Base-by-base conservation (phyloP, 2,329 filamentous ascomycete genomes). In the Balansia obtecta region DNA sequence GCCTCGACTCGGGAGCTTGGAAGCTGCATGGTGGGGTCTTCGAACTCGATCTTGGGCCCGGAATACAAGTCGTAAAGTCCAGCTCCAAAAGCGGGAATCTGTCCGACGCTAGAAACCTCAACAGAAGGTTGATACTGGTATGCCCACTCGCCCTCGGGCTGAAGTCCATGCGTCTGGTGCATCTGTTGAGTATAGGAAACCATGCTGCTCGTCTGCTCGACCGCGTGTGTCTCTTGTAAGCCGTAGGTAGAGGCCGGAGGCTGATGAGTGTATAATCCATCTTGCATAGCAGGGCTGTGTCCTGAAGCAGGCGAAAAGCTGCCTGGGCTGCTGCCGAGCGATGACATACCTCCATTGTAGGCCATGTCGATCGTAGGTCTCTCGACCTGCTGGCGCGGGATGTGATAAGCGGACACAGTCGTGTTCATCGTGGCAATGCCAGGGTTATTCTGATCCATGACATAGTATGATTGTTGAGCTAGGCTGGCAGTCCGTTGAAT, bases 361-460 rank as follows among this genome's bases (percentile, higher is more conserved):
- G 76, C 67, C 20, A 80, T 73, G 47, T 77, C 74, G 18, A 77
- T 64, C 1, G 66, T 56, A 42, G 71, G 66, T 43, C 69, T 64
- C 50, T 75, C 74, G 27, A 70, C 65, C 45, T 72, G 70, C 55
- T 72, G 71, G 37, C 71, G 69, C n/a, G 72, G 69, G 46, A 78
- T 68, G 47, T 77, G 74, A 61, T 78, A 78, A 51, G 73, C 66
- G n/a, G 71, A 67, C 45, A 78, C 65, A 7, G 69, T 72, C 11
- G 76, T 72, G 63, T 76, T 79, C 72, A 82, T 76, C 12, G 77
- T 82, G 33, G 77, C 79, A 6, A 83, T 74, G 12, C 74, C 77
- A 10, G 79, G 78, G 57, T 82, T 82, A 60, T 71, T 74, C 55
- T 80, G 76, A 51, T 83, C 79, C 1, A 80, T 74, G 32, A 82